phyloP scores from a whole-genome alignment of 2,329 filamentous ascomycete genomes.

The Teratosphaeria gauchensis region DNA sequence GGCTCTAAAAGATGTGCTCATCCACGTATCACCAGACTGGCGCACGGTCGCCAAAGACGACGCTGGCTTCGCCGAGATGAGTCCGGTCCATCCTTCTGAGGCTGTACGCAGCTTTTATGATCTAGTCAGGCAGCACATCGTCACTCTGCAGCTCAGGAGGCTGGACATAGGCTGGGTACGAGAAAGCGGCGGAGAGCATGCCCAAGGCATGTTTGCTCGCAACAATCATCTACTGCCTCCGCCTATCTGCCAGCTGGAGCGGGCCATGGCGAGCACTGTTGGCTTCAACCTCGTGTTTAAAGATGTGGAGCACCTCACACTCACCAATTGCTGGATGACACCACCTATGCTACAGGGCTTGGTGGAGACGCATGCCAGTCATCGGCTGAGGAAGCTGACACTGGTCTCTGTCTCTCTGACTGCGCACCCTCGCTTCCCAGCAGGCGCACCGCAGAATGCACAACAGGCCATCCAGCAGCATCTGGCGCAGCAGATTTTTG shows the following conservation, averaged over 20 bases:
- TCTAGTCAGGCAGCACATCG: conserved; percentile 28
- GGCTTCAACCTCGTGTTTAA: conserved; percentile 35
- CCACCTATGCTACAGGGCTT: conserved; percentile 48
- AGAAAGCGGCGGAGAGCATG: conserved; percentile 55
- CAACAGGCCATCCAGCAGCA: conserved; percentile 7
- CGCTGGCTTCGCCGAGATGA: conserved; percentile 42
- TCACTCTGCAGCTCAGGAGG: conserved; percentile 39
- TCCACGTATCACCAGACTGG: conserved; percentile 59
- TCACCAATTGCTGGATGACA: conserved; percentile 61
- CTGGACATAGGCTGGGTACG: conserved; percentile 55
- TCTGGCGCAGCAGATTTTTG: not conserved
- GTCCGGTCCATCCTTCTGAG: conserved; percentile 40
- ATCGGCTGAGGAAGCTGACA: conserved; percentile 43
- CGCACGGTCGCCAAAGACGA: conserved; percentile 46
- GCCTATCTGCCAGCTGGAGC: conserved; percentile 37
- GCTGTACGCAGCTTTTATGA: conserved; percentile 47
- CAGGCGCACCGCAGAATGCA: conserved; percentile 3
- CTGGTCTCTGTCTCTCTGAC: conserved; percentile 58
- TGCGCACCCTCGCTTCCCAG: conserved; percentile 27
- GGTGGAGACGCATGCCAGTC: conserved; percentile 39
- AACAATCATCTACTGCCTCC: conserved; percentile 55
- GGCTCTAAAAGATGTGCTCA: conserved; percentile 43
- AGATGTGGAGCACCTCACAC: conserved; percentile 47
- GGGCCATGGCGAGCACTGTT: conserved; percentile 8
- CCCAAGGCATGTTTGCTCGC: conserved; percentile 50